Base-by-base conservation (phyloP, 2,329 filamentous ascomycete species). In the Xylaria digitata region DNA sequence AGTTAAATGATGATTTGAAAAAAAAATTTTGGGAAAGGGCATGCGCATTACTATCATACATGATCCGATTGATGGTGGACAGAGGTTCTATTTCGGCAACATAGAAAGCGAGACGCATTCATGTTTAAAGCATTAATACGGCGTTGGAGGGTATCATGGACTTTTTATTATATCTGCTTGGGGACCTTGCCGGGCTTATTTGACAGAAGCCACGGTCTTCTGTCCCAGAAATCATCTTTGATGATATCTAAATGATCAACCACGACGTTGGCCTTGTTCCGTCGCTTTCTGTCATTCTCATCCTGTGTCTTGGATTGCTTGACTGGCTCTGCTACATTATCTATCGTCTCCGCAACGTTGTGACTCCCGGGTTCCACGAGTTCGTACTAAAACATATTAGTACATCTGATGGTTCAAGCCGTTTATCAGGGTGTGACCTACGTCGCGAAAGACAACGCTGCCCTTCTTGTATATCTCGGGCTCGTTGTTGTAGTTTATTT, bases 401-500 rank as follows among this genome's bases (percentile, higher is more conserved):
- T 60, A 81, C 74, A 56, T 59, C 52, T 30, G 60, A 37, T 45
- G 30, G 40, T 43, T 21, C 9, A n/a, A 19, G 21, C 48, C 2
- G 15, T 21, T 23, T 30, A 34, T 37, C 1, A 2, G 23, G 50
- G 17, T 34, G 32, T 21, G 43, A 58, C 87, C 75, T 80, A 92
- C 91, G 77, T 96, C 92, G 73, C 94, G 87, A 78, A 94, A 96
- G 5, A 98, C 80, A 1, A 97, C 91, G 71, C 93, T 98, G 4
- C 96, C 96, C 78, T 98, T 99, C 78, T 91, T 96, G 79, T 88
- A 97, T 17, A 97, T 94, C 70, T 96, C 93, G 0, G 89, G 89
- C 79, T 99, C 96, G 72, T 97, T 96, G 80, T 99, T 99, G 81
- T 99, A 99, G 80, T 99, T 99, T 77, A 98, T 94, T 2, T 90